Evolutionary conservation across 2,329 filamentous ascomycete species (phyloP).

Genomic region (Arthroderma sp.): DNA sequence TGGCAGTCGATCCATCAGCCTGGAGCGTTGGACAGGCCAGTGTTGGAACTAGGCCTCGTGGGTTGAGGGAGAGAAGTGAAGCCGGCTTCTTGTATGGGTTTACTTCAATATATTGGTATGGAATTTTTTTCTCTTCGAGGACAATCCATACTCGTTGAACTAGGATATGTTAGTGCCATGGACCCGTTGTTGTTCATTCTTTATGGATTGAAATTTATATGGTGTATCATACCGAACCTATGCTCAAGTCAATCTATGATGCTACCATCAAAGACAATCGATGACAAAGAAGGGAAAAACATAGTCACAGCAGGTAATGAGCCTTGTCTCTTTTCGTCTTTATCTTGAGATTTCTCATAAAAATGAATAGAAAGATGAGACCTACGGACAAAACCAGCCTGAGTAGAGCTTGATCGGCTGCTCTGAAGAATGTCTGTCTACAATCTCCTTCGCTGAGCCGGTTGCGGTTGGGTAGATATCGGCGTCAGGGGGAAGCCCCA

Average conservation of each 20-base stretch:
- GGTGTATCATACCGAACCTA: constrained; percentile 24
- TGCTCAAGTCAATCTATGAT: constrained; percentile 10
- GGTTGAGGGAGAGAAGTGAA: constrained; percentile 59
- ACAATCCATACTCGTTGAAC: constrained; percentile 62
- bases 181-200: background rate
- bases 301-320: background rate
- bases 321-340: background rate
- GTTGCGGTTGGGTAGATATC: constrained; percentile 34
- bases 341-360: background rate
- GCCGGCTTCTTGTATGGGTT: constrained; percentile 65
- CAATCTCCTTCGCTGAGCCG: constrained; percentile 31
- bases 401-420: constrained; percentile 51
- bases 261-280: background rate
- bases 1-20: constrained; percentile 17
- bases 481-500: constrained; percentile 29
- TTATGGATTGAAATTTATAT: background rate
- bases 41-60: constrained; percentile 63
- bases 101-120: constrained; percentile 64
- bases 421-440: constrained; percentile 24
- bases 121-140: constrained; percentile 59
- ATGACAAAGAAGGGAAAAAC: no score
- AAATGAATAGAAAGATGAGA: constrained; percentile 7
- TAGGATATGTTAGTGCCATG: constrained; percentile 14
- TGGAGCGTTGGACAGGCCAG: constrained; percentile 31
- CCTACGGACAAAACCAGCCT: constrained; percentile 57